phyloP scores from a whole-genome alignment of 345 rosid genomes.

The Luvunga scandens region DNA sequence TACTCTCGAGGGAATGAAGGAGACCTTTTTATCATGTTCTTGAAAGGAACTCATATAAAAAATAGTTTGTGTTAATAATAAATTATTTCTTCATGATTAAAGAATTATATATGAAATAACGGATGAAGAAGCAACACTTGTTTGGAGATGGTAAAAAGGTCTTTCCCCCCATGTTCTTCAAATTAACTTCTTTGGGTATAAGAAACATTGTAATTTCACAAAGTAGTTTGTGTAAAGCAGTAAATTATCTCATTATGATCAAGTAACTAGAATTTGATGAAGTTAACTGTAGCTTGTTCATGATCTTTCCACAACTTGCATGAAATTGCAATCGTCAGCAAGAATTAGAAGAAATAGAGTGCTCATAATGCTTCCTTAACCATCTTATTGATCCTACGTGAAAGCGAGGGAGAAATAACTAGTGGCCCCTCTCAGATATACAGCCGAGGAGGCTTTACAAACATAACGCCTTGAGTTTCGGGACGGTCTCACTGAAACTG shows the following conservation, averaged over 20 bases:
- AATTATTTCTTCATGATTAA: not conserved
- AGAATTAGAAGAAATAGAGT: not conserved
- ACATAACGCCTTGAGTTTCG: no score
- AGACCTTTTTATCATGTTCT: no score
- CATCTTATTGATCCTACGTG: constrained; percentile 10
- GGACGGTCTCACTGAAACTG: no score
- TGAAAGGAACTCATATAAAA: no score
- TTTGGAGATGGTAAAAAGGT: no score
- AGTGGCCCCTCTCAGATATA: not conserved
- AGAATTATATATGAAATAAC: not conserved
- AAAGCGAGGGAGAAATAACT: not conserved
- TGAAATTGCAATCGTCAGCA: not conserved
- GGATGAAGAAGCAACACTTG: not conserved
- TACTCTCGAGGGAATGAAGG: not conserved
- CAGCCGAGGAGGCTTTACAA: not conserved
- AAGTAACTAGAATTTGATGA: not conserved
- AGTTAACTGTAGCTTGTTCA: not conserved
- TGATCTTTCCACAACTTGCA: not conserved
- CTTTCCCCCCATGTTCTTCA: not conserved
- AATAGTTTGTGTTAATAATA: no score
- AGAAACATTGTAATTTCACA: not conserved
- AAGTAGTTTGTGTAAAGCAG: not conserved
- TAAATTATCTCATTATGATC: not conserved
- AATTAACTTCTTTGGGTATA: not conserved
- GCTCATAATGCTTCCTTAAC: not conserved